phyloP scores from a whole-genome alignment of 768 basidiomycete species.

The Lactifluus hygrophoroides region DNA sequence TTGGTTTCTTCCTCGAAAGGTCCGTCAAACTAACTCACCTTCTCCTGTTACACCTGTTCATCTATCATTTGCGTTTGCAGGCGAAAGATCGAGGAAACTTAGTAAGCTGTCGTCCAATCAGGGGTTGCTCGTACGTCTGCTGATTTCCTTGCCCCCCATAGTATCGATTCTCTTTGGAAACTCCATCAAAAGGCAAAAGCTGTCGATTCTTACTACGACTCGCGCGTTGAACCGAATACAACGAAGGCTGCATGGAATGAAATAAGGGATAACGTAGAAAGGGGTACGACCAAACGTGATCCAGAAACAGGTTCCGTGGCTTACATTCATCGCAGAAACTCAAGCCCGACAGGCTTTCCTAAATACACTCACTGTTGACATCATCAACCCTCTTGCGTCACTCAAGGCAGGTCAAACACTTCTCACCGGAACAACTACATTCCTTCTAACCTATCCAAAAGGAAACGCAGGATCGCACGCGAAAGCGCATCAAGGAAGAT shows the following conservation, averaged over 20 bases:
- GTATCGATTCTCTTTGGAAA: slow-evolving; percentile 65
- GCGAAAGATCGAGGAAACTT: slow-evolving; percentile 75
- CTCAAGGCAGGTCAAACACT: slow-evolving; percentile 45
- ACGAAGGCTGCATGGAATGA: slow-evolving; percentile 75
- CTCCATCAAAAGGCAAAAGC: slow-evolving; percentile 65
- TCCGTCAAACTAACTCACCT: slow-evolving; percentile 27
- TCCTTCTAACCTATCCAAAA: slow-evolving; percentile 24
- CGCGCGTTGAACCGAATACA: slow-evolving; percentile 55
- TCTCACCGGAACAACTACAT: background rate
- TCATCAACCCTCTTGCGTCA: slow-evolving; percentile 57
- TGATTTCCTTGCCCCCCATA: slow-evolving; percentile 25
- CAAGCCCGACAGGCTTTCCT: slow-evolving; percentile 77
- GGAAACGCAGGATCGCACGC: slow-evolving; percentile 90
- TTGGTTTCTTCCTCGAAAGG: slow-evolving; percentile 84
- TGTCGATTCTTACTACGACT: slow-evolving; percentile 64
- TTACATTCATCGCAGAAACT: slow-evolving; percentile 46
- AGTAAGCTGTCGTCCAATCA: slow-evolving; percentile 41
- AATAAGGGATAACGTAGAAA: slow-evolving; percentile 75
- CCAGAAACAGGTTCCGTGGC: background rate
- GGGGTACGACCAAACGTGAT: slow-evolving; percentile 39
- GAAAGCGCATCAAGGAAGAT: slow-evolving; percentile 87
- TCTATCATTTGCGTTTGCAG: slow-evolving; percentile 31
- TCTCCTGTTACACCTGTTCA: slow-evolving; percentile 10
- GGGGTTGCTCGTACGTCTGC: background rate
- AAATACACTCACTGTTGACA: slow-evolving; percentile 57